Evolutionary conservation across 345 rosid genomes (phyloP), one percentile per base, ranked within the genome.

Genomic region (Carallia brachiata): DNA sequence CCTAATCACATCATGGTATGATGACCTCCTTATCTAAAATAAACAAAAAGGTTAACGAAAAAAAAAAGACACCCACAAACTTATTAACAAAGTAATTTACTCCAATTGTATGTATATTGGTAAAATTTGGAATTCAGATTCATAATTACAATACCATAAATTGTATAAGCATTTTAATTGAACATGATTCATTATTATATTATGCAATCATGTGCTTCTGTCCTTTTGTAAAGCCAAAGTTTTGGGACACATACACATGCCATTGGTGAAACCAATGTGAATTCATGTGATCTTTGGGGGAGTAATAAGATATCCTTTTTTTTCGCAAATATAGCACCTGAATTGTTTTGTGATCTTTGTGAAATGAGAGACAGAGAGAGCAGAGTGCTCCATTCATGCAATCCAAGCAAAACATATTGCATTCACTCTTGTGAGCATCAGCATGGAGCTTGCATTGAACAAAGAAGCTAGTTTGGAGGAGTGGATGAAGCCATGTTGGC

Each of bases 1-100:
- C 72, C 99, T 87, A n/a, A 92, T 90, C 65, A 96, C 99, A 83
- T 92, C 98, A 80, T 96, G 99, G 86, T 96, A 96, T 0, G 98
- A 96, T 2, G 99, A 96, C 74, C 99, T 89, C 84, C 99, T 86
- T 82, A 96, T 96, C 99, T 92, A 82, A 68, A 59, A 58, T 1
- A 47, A 63, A 16, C 30, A 72, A 16, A 18, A 4, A 47, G 18
- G 18, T 5, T 8, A 9, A 47, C 3, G 6, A 31, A 50, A 31
- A 17, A 3, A 48, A n/a, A 32, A 9, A 54, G 0, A 40, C 7
- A 40, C 2, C 48, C 48, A 44, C 16, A 44, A 44, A 44, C 15
- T 44, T 12, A 44, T 44, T 16, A 12, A 10, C 50, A 12, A 44
- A 13, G 16, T 44, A 44, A 44, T 44, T 12, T 44, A 44, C 50